phyloP scores from a whole-genome alignment of 2,329 filamentous ascomycete genomes.

The Aspergillus candidus region DNA sequence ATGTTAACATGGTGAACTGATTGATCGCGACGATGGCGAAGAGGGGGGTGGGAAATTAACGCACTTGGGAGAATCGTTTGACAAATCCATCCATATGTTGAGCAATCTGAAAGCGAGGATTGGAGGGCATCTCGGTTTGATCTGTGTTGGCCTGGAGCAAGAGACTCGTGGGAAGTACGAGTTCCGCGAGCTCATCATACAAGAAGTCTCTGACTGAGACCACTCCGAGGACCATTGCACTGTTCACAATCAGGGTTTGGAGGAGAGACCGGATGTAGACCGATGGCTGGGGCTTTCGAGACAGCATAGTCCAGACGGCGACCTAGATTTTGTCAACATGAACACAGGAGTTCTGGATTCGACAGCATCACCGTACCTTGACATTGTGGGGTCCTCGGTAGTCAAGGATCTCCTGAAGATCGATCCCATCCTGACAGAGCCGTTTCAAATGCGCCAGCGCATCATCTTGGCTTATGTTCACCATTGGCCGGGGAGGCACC shows the following conservation, averaged over 20 bases:
- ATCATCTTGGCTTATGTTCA: conserved; percentile 66
- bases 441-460: conserved; percentile 64
- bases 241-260: conserved; percentile 68
- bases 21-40: no score
- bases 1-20: conserved; percentile 5
- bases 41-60: background rate
- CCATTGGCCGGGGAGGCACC: conserved; percentile 85
- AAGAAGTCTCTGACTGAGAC: conserved; percentile 69
- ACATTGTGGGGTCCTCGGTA: conserved; percentile 64
- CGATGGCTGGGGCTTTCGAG: conserved; percentile 73
- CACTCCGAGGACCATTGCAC: conserved; percentile 61
- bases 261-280: conserved; percentile 77
- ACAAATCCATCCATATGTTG: conserved; percentile 66
- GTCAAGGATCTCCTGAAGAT: conserved; percentile 61
- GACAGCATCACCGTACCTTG: conserved; percentile 45
- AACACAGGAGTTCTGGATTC: background rate
- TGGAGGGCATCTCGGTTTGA: conserved; percentile 65
- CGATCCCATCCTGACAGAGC: conserved; percentile 65
- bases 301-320: conserved; percentile 68
- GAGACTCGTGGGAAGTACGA: conserved; percentile 65
- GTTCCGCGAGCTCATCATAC: conserved; percentile 71
- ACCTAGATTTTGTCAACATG: conserved; percentile 44
- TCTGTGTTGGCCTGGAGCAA: conserved; percentile 71
- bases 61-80: conserved; percentile 46
- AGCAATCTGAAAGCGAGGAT: conserved; percentile 68